These are phyloP conservation scores for Lasiosphaeriaceae sp. DNA, from an alignment of 495 filamentous ascomycete species.

Conservation along the genomic window DNA sequence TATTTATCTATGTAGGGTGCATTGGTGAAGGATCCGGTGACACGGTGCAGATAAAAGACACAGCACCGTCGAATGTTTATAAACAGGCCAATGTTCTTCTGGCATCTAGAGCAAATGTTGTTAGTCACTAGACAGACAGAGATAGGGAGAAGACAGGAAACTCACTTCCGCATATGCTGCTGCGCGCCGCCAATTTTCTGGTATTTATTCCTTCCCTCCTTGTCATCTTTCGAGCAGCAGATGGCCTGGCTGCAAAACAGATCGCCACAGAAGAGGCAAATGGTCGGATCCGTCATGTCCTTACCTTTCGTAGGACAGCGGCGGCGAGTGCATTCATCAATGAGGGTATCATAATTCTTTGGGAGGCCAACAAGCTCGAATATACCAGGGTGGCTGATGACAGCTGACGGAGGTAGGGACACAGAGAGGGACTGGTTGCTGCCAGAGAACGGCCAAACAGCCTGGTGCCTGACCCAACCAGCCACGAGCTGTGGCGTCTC, in stretches of 20 bases:
- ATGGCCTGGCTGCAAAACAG: constrained; percentile 92
- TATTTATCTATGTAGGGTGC: constrained; percentile 93
- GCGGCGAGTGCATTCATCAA: constrained; percentile 81
- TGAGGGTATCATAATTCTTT: constrained; percentile 85
- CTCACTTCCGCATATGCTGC: constrained; percentile 83
- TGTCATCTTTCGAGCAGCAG: constrained; percentile 72
- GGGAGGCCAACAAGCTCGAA: constrained; percentile 92
- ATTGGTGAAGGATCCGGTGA: constrained; percentile 76
- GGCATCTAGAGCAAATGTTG: constrained; percentile 53
- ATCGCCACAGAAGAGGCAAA: constrained; percentile 94
- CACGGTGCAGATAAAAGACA: constrained; percentile 76
- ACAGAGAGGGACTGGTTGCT: neutral
- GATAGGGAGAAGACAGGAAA: constrained; percentile 12
- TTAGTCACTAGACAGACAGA: neutral
- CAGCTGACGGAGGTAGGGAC: constrained; percentile 30
- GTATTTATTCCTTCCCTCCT: constrained; percentile 30
- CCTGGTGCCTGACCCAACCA: constrained; percentile 75
- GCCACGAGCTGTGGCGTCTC: constrained; percentile 45
- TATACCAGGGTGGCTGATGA: constrained; percentile 78
- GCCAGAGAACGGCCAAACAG: constrained; percentile 20
- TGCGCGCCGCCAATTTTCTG: constrained; percentile 71
- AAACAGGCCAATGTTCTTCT: constrained; percentile 82
- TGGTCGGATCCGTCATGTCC: constrained; percentile 79
- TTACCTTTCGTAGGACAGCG: constrained; percentile 87
- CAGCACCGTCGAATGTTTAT: constrained; percentile 95